A percentile compares a stretch with the other conserved stretches of the same genome.
Evolutionary conservation across 2,329 filamentous ascomycete genomes (phyloP).

Genomic region (Neoascochyta sp.): DNA sequence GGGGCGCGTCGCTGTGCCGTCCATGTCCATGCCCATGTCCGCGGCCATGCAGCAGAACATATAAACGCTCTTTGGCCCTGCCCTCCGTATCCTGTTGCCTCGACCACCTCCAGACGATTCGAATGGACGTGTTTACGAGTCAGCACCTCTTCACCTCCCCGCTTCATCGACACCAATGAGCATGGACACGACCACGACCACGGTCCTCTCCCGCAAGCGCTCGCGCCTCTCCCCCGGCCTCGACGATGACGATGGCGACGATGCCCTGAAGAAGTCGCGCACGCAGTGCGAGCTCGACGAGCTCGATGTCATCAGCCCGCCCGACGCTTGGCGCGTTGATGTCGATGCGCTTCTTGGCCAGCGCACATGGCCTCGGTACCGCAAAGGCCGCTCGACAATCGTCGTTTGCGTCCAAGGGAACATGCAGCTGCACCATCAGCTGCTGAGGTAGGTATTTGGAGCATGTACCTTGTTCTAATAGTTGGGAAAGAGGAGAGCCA

Average conservation of each 20-base stretch:
- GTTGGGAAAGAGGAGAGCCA: constrained; percentile 1
- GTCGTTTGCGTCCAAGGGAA: constrained; percentile 37
- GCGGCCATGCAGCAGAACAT: no score
- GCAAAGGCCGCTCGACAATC: constrained; percentile 15
- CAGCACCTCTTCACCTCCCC: no score
- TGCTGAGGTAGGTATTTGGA: constrained; percentile 29
- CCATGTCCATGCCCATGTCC: no score
- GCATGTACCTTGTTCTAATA: background rate
- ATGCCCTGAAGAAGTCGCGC: constrained; percentile 33
- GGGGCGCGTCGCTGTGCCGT: no score
- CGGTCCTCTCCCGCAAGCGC: constrained; percentile 32
- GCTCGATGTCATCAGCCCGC: constrained; percentile 24
- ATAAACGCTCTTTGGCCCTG: no score
- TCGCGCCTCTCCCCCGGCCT: constrained; percentile 27
- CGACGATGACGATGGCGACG: constrained; percentile 23
- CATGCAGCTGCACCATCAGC: constrained; percentile 33
- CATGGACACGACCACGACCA: no score
- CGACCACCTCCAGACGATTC: no score
- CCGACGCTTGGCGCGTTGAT: constrained; percentile 35
- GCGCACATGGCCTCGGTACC: constrained; percentile 23
- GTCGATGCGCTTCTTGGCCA: constrained; percentile 28
- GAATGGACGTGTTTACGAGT: no score
- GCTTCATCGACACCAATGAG: no score
- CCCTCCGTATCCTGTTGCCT: no score
- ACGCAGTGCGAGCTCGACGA: constrained; percentile 37